phyloP scores from a whole-genome alignment of 495 filamentous ascomycete species.

The Aspergillus funiculosus region DNA sequence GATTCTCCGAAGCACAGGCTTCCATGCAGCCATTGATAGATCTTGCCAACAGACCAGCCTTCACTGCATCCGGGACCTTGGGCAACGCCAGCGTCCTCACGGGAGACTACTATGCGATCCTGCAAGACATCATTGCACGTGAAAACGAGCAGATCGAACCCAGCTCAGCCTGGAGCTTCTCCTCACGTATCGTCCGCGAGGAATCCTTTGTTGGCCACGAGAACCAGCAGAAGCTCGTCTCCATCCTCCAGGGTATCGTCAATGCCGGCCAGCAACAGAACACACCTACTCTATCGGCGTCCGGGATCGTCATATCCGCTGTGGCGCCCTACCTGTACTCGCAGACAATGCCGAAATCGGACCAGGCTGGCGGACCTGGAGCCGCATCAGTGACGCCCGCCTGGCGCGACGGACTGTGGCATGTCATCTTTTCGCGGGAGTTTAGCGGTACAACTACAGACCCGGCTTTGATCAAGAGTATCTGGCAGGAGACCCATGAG shows the following conservation, averaged over 20 bases:
- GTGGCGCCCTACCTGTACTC: slow-evolving; percentile 11
- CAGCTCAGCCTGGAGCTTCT: slow-evolving; percentile 3
- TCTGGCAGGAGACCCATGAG: slow-evolving; percentile 12
- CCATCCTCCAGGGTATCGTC: slow-evolving; percentile 9
- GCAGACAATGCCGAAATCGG: slow-evolving; percentile 4
- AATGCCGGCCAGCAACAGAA: neutral
- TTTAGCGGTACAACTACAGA: slow-evolving; percentile 5
- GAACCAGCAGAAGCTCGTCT: slow-evolving; percentile 11
- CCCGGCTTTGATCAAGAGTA: slow-evolving; percentile 2
- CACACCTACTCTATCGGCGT: neutral
- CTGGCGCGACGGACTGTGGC: slow-evolving; percentile 19
- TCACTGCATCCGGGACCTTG: neutral
- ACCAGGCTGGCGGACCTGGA: slow-evolving; percentile 11
- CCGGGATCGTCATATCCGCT: slow-evolving; percentile 1
- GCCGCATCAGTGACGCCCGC: slow-evolving; percentile 17
- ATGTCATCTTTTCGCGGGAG: slow-evolving; percentile 11
- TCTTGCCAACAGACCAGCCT: slow-evolving; percentile 1
- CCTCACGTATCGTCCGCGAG: slow-evolving; percentile 12
- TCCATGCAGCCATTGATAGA: slow-evolving; percentile 16
- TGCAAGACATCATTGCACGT: slow-evolving; percentile 1
- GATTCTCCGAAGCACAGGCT: slow-evolving; percentile 3
- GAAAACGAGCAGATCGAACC: neutral
- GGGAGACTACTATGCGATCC: neutral
- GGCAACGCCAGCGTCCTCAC: slow-evolving; percentile 6
- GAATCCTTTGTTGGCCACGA: slow-evolving; percentile 6